Conservation (phyloP, 2,329 filamentous ascomycete species). For the Penicillium rolfsii region DNA sequence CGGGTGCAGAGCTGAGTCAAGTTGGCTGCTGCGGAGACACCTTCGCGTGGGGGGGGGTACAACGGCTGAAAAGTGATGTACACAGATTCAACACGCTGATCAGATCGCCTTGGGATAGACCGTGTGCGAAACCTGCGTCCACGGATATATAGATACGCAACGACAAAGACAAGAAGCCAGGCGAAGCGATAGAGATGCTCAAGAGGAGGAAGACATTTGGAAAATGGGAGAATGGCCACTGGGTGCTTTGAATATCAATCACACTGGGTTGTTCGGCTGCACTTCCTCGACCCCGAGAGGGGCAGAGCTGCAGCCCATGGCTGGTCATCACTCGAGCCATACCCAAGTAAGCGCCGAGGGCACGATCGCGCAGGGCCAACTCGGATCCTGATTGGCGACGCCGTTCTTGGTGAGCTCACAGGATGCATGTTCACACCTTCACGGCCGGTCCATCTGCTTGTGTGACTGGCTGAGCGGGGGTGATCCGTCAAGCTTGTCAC, state of each 20-base stretch:
- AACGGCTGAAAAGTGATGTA: conserved; percentile 20
- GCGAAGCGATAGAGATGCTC: conserved; percentile 27
- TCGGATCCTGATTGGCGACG: conserved; percentile 24
- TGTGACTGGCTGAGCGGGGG: conserved; percentile 33
- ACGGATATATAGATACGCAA: conserved; percentile 23
- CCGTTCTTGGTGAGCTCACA: conserved; percentile 8
- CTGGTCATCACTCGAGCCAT: conserved; percentile 27
- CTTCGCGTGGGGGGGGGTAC: conserved; percentile 20
- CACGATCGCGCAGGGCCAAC: conserved; percentile 12
- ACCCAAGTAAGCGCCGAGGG: conserved; percentile 38
- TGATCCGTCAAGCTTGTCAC: conserved; percentile 39
- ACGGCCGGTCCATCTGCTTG: conserved; percentile 7
- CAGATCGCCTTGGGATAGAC: conserved; percentile 23
- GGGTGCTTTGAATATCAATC: conserved; percentile 38
- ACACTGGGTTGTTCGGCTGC: conserved; percentile 17
- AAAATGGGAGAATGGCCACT: conserved; percentile 22
- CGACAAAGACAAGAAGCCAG: conserved; percentile 17
- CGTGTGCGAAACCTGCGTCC: conserved; percentile 38
- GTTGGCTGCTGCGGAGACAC: conserved; percentile 15
- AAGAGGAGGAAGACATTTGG: conserved; percentile 26
- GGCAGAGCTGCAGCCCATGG: conserved; percentile 27
- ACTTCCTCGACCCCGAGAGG: conserved; percentile 23
- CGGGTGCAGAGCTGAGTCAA: conserved; percentile 16
- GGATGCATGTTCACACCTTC: conserved; percentile 24
- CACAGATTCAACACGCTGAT: conserved; percentile 10